Base-by-base conservation (phyloP, 441 rosid genomes). In the Gossypium davidsonii region DNA sequence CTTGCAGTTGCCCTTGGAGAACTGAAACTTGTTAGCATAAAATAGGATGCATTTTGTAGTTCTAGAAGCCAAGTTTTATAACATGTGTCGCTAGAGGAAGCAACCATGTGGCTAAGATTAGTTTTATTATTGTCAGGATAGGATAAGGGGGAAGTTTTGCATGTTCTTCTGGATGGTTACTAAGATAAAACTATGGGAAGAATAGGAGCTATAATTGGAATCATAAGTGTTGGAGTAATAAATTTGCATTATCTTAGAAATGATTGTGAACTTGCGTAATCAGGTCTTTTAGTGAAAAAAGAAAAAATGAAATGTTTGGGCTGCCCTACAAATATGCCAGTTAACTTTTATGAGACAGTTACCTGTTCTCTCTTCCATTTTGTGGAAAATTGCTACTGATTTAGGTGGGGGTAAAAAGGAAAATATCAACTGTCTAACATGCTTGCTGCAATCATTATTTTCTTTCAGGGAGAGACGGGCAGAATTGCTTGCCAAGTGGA, bases 401-500 rank as follows among this genome's bases (percentile, higher is more conserved):
- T 55, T 63, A 48, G 49, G 67, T 25, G 51, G 57, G 48, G 57
- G 8, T 61, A 18, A 11, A 58, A 68, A 8, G 2, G 28, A 53
- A 52, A 57, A 20, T 37, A 23, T 53, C 70, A 26, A 15, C 58
- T 59, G 25, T 56, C 51, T 60, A 68, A 73, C 52, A 44, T 69
- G 76, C 75, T 69, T 79, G 15, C 31, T 79, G 69, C 9, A 8
- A 39, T 53, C 25, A 70, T 72, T 74, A 69, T 72, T 23, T 76
- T 79, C 37, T 82, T 18, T 39, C 81, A 93, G 97, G 87, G 99
- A 94, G 67, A 88, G 88, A 80, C 88, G 99, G 76, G 85, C 80
- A 44, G 96, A 91, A 72, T 83, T 88, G 86, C 86, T 94, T 69
- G 84, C 81, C 48, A 96, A 94, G 82, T 96, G 99, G 99, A 90